These are phyloP conservation scores for Parsonsia alboflavescens DNA, from an alignment of 257 asterid species.

Conservation along the genomic window DNA sequence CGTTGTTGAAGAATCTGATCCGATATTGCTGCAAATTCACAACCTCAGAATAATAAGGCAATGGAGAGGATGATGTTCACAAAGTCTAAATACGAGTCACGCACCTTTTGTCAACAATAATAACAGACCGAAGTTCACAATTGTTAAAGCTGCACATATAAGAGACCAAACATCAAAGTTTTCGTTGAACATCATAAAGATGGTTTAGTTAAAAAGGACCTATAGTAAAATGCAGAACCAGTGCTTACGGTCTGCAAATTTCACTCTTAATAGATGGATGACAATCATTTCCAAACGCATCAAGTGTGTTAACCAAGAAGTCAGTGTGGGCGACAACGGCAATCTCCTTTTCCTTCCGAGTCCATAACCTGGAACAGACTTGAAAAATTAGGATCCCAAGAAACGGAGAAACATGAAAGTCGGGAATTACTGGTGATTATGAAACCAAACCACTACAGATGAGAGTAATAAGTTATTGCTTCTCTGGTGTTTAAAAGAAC, in stretches of 20 bases:
- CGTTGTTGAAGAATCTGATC: conserved; percentile 48
- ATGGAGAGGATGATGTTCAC: not conserved
- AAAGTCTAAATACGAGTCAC: not conserved
- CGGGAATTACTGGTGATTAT: too few relatives aligned
- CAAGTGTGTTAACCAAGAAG: conserved; percentile 61
- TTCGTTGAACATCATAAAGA: too few relatives aligned
- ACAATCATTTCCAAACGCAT: conserved; percentile 67
- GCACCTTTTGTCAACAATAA: conserved; percentile 71
- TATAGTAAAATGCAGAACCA: too few relatives aligned
- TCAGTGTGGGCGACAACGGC: conserved; percentile 89
- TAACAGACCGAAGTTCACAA: conserved; percentile 83
- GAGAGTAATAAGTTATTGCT: too few relatives aligned
- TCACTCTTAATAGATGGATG: conserved; percentile 63
- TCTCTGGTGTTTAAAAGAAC: not conserved
- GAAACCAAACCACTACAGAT: too few relatives aligned
- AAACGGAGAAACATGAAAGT: not conserved
- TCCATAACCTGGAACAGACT: conserved; percentile 62
- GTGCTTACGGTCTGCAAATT: conserved; percentile 74
- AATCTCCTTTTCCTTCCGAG: conserved; percentile 84
- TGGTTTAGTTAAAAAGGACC: too few relatives aligned
- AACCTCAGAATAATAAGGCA: conserved; percentile 8
- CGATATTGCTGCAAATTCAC: conserved; percentile 45
- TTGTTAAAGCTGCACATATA: conserved; percentile 58
- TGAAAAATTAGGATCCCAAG: not conserved
- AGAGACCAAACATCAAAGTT: not conserved